Evolutionary conservation across 176 grass and related monocot genomes (phyloP).

Genomic region (Eleusine coracana): DNA sequence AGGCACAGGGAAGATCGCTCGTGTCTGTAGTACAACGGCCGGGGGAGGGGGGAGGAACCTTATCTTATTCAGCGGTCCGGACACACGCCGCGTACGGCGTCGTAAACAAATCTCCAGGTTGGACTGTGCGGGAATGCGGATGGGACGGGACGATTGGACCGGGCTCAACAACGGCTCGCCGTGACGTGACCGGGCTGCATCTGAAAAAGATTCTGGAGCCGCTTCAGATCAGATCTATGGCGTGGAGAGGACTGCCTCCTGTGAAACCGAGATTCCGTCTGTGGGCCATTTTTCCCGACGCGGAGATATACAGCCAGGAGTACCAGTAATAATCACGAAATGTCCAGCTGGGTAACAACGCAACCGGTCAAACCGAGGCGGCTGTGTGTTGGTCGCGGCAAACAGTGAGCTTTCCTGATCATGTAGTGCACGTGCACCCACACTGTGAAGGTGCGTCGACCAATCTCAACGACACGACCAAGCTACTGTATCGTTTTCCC

Average conservation of each 20-base stretch:
- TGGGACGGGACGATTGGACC: not conserved
- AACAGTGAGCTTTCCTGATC: not conserved
- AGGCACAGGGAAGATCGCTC: not conserved
- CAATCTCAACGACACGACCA: not conserved
- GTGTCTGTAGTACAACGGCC: not conserved
- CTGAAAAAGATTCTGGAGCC: not conserved
- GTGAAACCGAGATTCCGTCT: not conserved
- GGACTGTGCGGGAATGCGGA: slow-evolving; percentile 2
- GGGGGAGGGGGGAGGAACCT: not conserved
- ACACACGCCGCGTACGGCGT: not conserved
- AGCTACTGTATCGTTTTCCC: not conserved
- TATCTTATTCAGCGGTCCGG: not conserved
- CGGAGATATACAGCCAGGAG: not conserved
- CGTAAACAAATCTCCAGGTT: not conserved
- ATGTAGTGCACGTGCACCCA: too few relatives aligned
- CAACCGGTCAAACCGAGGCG: not conserved
- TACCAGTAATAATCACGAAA: too few relatives aligned
- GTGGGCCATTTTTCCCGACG: not conserved
- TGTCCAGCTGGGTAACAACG: not conserved
- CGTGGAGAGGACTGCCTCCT: not conserved
- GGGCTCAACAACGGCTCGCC: not conserved
- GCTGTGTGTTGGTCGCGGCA: not conserved
- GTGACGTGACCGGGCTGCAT: too few relatives aligned
- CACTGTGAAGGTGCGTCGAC: not conserved
- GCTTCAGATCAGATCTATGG: not conserved